Evolutionary conservation across 1,284 basidiomycete species (phyloP), one percentile per base, ranked within the genome.

Genomic region (Cystobasidiaceae sp.): DNA sequence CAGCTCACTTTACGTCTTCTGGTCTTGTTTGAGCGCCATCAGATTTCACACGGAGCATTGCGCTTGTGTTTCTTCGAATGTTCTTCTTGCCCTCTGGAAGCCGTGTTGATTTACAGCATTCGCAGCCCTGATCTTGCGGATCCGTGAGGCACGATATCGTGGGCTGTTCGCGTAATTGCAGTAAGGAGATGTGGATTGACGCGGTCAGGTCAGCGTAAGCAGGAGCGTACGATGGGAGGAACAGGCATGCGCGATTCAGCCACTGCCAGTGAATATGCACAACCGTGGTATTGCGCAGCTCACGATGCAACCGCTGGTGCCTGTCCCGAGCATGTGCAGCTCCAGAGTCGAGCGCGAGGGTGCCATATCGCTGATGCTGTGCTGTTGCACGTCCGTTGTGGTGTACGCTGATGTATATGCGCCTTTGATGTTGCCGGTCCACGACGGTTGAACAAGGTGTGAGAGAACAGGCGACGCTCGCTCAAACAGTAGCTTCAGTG

Each of bases 1-100:
- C 39, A 23, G 46, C 30, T 46, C 51, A 25, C 23, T 54, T 32
- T 21, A 60, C 46, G 7, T 33, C 19, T 80, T 86, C 68, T 85
- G 87, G 69, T 68, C 57, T 41, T 13, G 66, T 23, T 55, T 50
- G 46, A 30, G 28, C 17, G 32, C 60, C 34, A n/a, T 51, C 44
- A 45, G 28, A 27, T 39, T 51, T 58, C 25, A 83, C 77, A 59
- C 85, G 80, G 56, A 88, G 70, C 4, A 83, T 82, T 17, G 80
- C 84, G 62, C 86, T 85, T 9, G 88, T 90, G 73, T 90, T 90
- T 66, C 88, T 79, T 57, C 89, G 77, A 28, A 84, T 82, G 70
- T 90, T 90, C 76, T 84, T 86, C 79, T 83, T 84, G 17, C 86
- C 88, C 66, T 83, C 82, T 0, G 81, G 81, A 4, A 86, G 86